Evolutionary conservation across 306 rosid genomes (phyloP), one percentile per base, ranked within the genome.

Genomic region (Hippophae tibetana): DNA sequence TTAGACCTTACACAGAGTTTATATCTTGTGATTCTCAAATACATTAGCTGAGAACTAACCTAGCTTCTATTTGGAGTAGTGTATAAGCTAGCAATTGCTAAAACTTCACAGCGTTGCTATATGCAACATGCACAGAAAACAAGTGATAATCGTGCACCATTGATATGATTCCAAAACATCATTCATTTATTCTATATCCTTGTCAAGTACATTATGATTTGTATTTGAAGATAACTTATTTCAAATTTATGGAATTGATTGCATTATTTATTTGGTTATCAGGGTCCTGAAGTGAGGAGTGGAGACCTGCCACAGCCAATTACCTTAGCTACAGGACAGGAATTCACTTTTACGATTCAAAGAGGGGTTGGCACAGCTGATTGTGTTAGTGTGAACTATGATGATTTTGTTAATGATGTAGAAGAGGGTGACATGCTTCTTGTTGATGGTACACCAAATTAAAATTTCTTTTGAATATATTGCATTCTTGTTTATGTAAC

Each of bases 211-310:
- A 52, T 63, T 18, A 3, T 53, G 13, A 58, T 25, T 41, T 7
- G 23, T 40, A 40, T 11, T 10, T 10, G 18, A 52, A 13, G 5
- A 53, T 57, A 7, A 44, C 54, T 26, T 23, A 10, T 1, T 54
- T 7, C 42, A 9, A 58, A 18, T 42, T 43, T 42, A 18, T 53
- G 43, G 14, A 13, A 42, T 71, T 66, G 52, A 3, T 47, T 58
- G 53, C n/a, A 62, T 0, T 5, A 43, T 64, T 56, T 57, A 43
- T 47, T 67, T 41, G 44, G 42, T 65, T 61, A 8, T 47, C 80
- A 89, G 97, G 97, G 97, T 55, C 95, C 95, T 51, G 95, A 89
- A 78, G 97, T 89, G 60, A 84, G 97, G 82, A 89, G 97, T 58
- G 97, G 97, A 59, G 97, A 89, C 73, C 74, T 89, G 72, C 95